phyloP scores from a whole-genome alignment of 106 monocot species.

The Phalaenopsis aphrodite region DNA sequence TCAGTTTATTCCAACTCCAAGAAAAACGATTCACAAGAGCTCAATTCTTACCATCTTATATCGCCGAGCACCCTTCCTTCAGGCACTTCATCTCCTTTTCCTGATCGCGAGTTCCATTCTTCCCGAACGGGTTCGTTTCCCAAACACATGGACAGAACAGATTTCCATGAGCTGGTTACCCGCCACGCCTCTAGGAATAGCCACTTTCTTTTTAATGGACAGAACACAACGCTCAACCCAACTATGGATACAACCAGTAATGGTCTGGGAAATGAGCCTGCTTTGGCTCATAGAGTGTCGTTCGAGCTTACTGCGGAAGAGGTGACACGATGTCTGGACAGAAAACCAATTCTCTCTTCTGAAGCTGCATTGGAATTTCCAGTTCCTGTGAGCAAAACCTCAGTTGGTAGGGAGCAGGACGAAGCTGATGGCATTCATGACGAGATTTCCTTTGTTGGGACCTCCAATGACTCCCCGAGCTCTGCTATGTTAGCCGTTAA shows the following conservation, averaged over 20 bases:
- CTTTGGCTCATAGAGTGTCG: slow-evolving; percentile 34
- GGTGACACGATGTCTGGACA: slow-evolving; percentile 34
- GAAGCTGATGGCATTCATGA: slow-evolving; percentile 10
- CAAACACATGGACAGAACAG: slow-evolving; percentile 16
- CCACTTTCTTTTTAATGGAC: slow-evolving; percentile 41
- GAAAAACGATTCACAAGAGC: slow-evolving; percentile 32
- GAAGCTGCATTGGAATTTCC: slow-evolving; percentile 12
- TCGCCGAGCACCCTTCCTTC: slow-evolving; percentile 78
- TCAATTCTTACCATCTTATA: slow-evolving; percentile 64
- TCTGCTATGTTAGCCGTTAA: slow-evolving; percentile 19
- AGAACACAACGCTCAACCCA: slow-evolving; percentile 18
- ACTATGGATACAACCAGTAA: not conserved
- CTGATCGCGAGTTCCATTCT: slow-evolving; percentile 40
- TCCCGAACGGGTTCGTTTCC: not conserved
- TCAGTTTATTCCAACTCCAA: slow-evolving; percentile 23
- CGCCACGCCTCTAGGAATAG: slow-evolving; percentile 9
- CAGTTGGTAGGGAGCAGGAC: not conserved
- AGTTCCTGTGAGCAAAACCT: too few relatives aligned
- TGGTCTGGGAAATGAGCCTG: slow-evolving; percentile 5
- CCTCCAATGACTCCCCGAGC: slow-evolving; percentile 37
- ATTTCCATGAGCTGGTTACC: slow-evolving; percentile 27
- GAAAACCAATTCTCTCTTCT: slow-evolving; percentile 18
- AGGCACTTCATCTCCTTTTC: slow-evolving; percentile 69
- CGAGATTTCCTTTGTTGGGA: slow-evolving; percentile 14
- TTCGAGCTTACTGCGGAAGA: slow-evolving; percentile 73